Percentiles rank a stretch among this genome's conserved stretches.
These are phyloP conservation scores for Penium margaritaceum DNA, from an alignment of 139 green algal species.

Conservation along the genomic window DNA sequence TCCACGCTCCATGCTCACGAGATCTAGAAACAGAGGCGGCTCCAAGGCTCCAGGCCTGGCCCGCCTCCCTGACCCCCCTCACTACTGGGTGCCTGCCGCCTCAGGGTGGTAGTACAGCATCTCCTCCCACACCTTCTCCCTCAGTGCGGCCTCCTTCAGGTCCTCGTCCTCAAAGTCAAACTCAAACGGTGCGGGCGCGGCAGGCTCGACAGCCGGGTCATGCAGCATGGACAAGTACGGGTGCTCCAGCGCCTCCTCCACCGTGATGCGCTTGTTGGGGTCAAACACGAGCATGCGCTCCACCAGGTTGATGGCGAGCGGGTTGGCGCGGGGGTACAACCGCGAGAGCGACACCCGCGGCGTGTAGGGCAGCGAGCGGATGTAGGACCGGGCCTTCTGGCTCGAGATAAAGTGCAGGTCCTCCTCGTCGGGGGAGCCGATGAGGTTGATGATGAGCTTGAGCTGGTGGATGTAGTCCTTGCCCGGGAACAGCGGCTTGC, in stretches of 20 bases:
- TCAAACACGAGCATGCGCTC: conserved; percentile 60
- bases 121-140: conserved; percentile 46
- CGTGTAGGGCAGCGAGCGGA: conserved; percentile 45
- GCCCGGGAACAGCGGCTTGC: conserved; percentile 58
- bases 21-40: too few species aligned
- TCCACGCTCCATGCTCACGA: too few species aligned
- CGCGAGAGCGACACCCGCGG: conserved; percentile 39
- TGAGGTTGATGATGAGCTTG: conserved; percentile 61
- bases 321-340: conserved; percentile 50
- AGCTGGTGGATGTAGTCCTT: conserved; percentile 64
- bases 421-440: conserved; percentile 46
- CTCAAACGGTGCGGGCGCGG: conserved; percentile 41
- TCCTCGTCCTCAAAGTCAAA: conserved; percentile 57
- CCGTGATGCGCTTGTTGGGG: conserved; percentile 54
- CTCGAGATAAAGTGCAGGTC: conserved; percentile 50
- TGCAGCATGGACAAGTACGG: conserved; percentile 58
- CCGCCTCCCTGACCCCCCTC: too few species aligned
- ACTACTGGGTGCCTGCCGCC: conserved; percentile 17
- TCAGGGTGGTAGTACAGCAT: conserved; percentile 50
- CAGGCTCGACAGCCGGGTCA: conserved; percentile 53
- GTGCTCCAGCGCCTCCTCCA: conserved; percentile 57
- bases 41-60: too few species aligned
- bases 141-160: conserved; percentile 43
- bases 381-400: conserved; percentile 56
- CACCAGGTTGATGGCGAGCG: conserved; percentile 52